phyloP scores from a whole-genome alignment of 257 asterid species.

The Haberlea rhodopensis region DNA sequence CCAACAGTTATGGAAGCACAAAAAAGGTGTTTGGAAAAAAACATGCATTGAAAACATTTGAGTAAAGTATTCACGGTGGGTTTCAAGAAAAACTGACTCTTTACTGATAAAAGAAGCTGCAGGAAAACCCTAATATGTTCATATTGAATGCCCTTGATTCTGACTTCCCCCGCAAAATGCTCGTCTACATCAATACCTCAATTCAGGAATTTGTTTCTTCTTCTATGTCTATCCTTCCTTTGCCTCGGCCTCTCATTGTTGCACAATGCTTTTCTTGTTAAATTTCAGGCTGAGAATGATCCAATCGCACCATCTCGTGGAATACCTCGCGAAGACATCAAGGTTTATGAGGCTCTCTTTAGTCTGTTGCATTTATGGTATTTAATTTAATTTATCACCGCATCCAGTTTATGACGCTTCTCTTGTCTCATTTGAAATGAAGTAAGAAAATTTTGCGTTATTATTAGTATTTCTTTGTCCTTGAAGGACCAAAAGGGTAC shows the following conservation, averaged over 20 bases:
- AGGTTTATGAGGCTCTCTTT: conserved; percentile 41
- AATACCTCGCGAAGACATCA: conserved; percentile 83
- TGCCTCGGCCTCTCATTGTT: background rate
- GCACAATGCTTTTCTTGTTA: conserved; percentile 5
- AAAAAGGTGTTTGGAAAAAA: background rate
- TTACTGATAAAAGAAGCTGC: background rate
- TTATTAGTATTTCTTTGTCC: conserved; percentile 3
- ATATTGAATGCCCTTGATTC: background rate
- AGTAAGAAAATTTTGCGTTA: background rate
- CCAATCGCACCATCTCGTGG: conserved; percentile 97
- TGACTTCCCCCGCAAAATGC: background rate
- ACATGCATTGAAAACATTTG: background rate
- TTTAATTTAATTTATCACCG: background rate
- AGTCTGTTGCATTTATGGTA: conserved; percentile 15
- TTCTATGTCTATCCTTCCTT: conserved; percentile 2
- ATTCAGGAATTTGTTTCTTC: background rate
- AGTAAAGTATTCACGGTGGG: background rate
- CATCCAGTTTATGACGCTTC: background rate
- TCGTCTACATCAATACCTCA: background rate
- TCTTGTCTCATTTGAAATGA: background rate
- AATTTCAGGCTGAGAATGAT: conserved; percentile 89
- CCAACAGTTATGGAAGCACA: background rate
- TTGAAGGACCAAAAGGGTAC: background rate
- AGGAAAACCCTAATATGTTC: background rate
- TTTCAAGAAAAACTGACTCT: background rate